Conservation (phyloP, 192 early-diverging fungal genomes). For the Chytriomyces hyalinus region DNA sequence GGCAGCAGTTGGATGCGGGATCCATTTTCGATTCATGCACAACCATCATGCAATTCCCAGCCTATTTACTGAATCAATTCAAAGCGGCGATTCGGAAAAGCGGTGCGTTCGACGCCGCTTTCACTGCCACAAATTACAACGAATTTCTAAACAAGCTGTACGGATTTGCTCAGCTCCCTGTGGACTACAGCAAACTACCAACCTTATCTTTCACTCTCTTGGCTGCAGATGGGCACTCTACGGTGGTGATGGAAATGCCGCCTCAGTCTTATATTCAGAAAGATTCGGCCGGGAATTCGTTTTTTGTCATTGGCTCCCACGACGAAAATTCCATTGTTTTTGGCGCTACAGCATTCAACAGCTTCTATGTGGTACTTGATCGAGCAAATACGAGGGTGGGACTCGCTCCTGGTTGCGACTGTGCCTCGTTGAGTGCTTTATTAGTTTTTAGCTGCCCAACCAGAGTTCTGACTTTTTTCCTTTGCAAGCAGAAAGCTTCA, state of each 20-base stretch:
- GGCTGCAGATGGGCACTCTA: background rate
- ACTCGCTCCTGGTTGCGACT: constrained; percentile 34
- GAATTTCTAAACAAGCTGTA: constrained; percentile 20
- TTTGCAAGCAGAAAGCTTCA: no score
- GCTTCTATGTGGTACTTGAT: constrained; percentile 35
- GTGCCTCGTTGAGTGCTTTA: background rate
- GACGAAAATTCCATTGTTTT: constrained; percentile 9
- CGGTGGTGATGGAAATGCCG: constrained; percentile 5
- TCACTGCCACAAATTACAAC: background rate
- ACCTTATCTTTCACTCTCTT: constrained; percentile 4
- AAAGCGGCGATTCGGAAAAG: background rate
- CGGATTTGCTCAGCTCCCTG: constrained; percentile 5
- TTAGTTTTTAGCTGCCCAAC: no score
- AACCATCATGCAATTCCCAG: constrained; percentile 14
- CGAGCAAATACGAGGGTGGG: constrained; percentile 19
- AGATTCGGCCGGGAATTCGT: background rate
- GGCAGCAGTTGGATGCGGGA: constrained; percentile 10
- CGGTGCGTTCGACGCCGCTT: background rate
- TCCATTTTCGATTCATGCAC: constrained; percentile 36
- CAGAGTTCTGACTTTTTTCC: no score
- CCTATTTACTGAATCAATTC: background rate
- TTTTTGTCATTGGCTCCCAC: constrained; percentile 18
- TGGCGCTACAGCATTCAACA: constrained; percentile 32
- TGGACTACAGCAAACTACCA: constrained; percentile 13
- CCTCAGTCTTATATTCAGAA: constrained; percentile 22